A percentile compares a stretch with the other conserved stretches of the same genome.
These are phyloP conservation scores for Linnemannia zychae DNA, from an alignment of 192 early-diverging fungal genomes.

Conservation along the genomic window DNA sequence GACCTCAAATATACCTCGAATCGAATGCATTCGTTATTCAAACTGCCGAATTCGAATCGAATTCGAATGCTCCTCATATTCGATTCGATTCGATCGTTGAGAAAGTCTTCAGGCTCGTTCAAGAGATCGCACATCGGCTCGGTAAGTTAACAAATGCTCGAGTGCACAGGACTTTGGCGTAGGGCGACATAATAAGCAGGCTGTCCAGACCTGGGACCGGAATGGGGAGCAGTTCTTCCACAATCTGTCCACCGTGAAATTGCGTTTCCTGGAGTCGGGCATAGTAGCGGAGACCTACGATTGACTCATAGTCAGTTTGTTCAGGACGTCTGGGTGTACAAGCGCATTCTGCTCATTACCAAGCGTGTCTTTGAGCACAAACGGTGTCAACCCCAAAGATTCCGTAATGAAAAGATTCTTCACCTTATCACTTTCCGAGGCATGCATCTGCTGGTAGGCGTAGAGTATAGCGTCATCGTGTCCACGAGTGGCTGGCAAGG, in stretches of 20 bases:
- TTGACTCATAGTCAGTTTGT: not conserved
- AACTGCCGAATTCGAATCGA: too few relatives aligned
- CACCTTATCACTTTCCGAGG: slow-evolving; percentile 11
- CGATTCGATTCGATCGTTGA: too few relatives aligned
- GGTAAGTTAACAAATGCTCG: slow-evolving; percentile 11
- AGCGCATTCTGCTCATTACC: slow-evolving; percentile 19
- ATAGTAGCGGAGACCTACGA: slow-evolving; percentile 3
- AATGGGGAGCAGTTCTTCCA: slow-evolving; percentile 21
- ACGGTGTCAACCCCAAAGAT: slow-evolving; percentile 6
- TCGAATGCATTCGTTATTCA: too few relatives aligned
- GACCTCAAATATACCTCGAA: too few relatives aligned
- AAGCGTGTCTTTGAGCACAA: slow-evolving; percentile 4
- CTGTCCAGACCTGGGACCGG: slow-evolving; percentile 11
- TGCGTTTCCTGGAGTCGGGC: slow-evolving; percentile 3
- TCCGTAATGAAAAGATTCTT: slow-evolving; percentile 22
- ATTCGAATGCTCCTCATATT: too few relatives aligned
- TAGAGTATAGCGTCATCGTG: slow-evolving; percentile 20
- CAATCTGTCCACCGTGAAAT: not conserved
- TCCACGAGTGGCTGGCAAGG: slow-evolving; percentile 12
- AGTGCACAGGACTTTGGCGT: slow-evolving; percentile 3
- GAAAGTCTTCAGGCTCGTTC: too few relatives aligned
- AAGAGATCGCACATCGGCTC: slow-evolving; percentile 11
- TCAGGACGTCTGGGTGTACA: slow-evolving; percentile 4
- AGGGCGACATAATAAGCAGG: slow-evolving; percentile 22
- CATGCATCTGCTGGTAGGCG: slow-evolving; percentile 14